Conservation (phyloP, 306 rosid genomes). For the Vigna mungo region DNA sequence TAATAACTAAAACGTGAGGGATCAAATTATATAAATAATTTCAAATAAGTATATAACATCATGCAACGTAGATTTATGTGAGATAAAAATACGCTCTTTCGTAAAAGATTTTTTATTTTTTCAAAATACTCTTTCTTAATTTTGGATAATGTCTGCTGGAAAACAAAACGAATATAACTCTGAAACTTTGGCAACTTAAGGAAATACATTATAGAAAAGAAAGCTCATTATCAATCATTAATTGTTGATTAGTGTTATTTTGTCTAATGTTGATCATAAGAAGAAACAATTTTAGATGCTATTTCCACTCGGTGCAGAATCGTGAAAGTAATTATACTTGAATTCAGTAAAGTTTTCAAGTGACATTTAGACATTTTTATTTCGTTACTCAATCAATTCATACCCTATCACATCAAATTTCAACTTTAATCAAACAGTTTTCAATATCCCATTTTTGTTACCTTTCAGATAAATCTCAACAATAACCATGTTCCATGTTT, state of each 20-base stretch:
- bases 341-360: background rate
- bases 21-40: too few species aligned
- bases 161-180: too few species aligned
- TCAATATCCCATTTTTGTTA: background rate
- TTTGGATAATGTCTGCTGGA: too few species aligned
- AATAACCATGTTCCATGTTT: background rate
- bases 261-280: background rate
- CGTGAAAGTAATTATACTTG: background rate
- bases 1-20: too few species aligned
- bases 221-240: background rate
- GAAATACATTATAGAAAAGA: background rate
- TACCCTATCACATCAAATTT: background rate
- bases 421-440: background rate
- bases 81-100: too few species aligned
- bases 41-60: too few species aligned
- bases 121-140: too few species aligned
- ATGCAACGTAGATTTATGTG: too few species aligned
- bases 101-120: too few species aligned
- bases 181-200: background rate
- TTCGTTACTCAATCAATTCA: slow-evolving; percentile 3
- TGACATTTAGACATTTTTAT: background rate
- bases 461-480: background rate
- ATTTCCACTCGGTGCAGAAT: background rate
- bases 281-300: background rate
- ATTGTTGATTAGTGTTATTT: background rate